Conservation (phyloP, 1,139 yeast species). For the Suhomyces terraborum region DNA sequence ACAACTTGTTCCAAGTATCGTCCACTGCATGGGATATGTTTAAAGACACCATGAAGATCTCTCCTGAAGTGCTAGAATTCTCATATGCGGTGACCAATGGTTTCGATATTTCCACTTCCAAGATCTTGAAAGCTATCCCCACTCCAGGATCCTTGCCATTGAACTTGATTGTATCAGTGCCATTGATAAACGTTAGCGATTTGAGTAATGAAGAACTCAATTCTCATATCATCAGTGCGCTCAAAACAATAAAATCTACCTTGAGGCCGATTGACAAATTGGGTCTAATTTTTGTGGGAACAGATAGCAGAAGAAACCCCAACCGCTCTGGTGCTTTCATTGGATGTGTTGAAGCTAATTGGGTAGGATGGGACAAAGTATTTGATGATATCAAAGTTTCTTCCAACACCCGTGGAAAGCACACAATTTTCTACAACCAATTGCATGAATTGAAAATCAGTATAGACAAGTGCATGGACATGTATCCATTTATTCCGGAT, state of each 20-base stretch:
- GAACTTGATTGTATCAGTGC: constrained; percentile 50
- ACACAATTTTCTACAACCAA: constrained; percentile 19
- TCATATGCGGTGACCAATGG: constrained; percentile 37
- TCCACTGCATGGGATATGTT: constrained; percentile 51
- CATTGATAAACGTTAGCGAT: constrained; percentile 37
- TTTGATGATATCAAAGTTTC: constrained; percentile 44
- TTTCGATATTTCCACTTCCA: constrained; percentile 42
- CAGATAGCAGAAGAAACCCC: constrained; percentile 39
- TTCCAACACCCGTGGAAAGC: constrained; percentile 21
- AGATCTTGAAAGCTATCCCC: constrained; percentile 32
- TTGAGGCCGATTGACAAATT: constrained; percentile 50
- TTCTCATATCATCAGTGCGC: constrained; percentile 25
- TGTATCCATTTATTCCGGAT: constrained; percentile 32
- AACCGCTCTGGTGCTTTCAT: constrained; percentile 50
- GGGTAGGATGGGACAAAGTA: constrained; percentile 61
- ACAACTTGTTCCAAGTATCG: constrained; percentile 51
- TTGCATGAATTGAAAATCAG: constrained; percentile 30
- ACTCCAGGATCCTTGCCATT: constrained; percentile 44
- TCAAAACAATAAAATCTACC: constrained; percentile 29
- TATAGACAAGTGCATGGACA: constrained; percentile 35
- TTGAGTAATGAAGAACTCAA: constrained; percentile 38
- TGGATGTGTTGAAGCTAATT: constrained; percentile 52
- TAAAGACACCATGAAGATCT: constrained; percentile 30
- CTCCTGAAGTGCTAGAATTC: constrained; percentile 42
- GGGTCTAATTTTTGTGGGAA: constrained; percentile 57